Evolutionary conservation across 768 basidiomycete genomes (phyloP).

Genomic region (Serpula lacrymans): DNA sequence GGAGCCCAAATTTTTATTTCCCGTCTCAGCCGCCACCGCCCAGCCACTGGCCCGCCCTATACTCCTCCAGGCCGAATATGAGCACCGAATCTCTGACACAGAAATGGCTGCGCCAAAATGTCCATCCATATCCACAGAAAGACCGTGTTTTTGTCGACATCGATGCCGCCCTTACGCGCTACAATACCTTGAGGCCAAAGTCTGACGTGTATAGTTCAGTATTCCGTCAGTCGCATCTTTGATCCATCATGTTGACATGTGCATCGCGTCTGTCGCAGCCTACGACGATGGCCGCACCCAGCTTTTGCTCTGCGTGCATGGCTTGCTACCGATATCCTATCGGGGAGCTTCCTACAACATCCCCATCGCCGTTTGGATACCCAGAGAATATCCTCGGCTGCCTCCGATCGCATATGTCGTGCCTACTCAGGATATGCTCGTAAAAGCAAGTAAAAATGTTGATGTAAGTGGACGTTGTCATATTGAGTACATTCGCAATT

Average conservation of each 20-base stretch:
- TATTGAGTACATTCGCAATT: conserved; percentile 67
- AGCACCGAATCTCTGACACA: conserved; percentile 36
- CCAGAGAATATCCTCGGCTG: conserved; percentile 75
- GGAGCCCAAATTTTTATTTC: conserved; percentile 3
- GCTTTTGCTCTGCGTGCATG: conserved; percentile 86
- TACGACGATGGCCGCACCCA: conserved; percentile 95
- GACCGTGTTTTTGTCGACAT: conserved; percentile 65
- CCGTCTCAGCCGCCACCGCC: conserved; percentile 3
- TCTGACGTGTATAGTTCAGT: conserved; percentile 74
- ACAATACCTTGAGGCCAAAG: conserved; percentile 65
- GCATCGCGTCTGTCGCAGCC: conserved; percentile 43
- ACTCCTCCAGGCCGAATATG: conserved; percentile 14
- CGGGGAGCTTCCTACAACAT: conserved; percentile 84
- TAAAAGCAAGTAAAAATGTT: conserved; percentile 70
- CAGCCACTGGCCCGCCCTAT: not conserved
- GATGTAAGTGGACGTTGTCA: conserved; percentile 78
- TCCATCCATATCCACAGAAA: conserved; percentile 49
- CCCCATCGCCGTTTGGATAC: conserved; percentile 86
- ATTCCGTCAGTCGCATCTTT: conserved; percentile 9
- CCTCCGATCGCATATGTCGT: conserved; percentile 91
- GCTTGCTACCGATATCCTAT: conserved; percentile 85
- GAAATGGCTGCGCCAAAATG: conserved; percentile 66
- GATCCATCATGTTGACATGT: conserved; percentile 9
- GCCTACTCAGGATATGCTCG: conserved; percentile 87
- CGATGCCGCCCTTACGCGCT: conserved; percentile 52